Base-by-base conservation (phyloP, 345 rosid genomes). In the Alliaria petiolata region DNA sequence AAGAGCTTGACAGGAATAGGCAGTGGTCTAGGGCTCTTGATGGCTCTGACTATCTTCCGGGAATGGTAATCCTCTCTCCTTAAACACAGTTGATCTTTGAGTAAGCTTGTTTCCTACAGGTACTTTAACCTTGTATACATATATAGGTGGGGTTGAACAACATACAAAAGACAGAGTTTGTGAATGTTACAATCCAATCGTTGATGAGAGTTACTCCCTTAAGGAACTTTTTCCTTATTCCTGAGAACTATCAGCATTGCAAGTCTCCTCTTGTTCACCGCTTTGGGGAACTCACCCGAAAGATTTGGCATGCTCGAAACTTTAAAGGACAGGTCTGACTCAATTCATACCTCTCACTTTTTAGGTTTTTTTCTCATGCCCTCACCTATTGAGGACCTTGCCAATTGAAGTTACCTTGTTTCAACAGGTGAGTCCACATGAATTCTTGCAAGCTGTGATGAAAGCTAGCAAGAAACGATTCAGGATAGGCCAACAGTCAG, bases 11-110 rank as follows among this genome's bases (percentile, higher is more conserved):
- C 78, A 86, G 52, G 77, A 92, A 83, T 74, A 90, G 85, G 78
- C 90, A 86, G 54, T 95, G 99, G 99, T 95, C 99, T 38, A 88
- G 97, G 80, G 92, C 97, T 57, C 97, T 95, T 70, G 99, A 92
- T 81, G 99, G 99, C 65, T 92, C 99, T 34, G 96, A 95, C 81
- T 92, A 95, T 74, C 96, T 95, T 69, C 99, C 99, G 0, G 99
- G 99, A 83, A 95, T 95, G 98, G 97, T 90, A 71, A 9, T 28
- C 15, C 4, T 35, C 55, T 34, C 47, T 42, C 31, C 33, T 39
- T 30, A 17, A 15, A 31, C 16, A 34, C 47, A 39, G 12, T 45
- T 54, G 16, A n/a, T 9, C 28, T 8, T 26, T 55, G 16, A 43
- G 31, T 34, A 52, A 65, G 20, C 34, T 62, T 63, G 7, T 22